Evolutionary conservation across 768 basidiomycete genomes (phyloP), one percentile per base, ranked within the genome.

Genomic region (Psilocybe cubensis): DNA sequence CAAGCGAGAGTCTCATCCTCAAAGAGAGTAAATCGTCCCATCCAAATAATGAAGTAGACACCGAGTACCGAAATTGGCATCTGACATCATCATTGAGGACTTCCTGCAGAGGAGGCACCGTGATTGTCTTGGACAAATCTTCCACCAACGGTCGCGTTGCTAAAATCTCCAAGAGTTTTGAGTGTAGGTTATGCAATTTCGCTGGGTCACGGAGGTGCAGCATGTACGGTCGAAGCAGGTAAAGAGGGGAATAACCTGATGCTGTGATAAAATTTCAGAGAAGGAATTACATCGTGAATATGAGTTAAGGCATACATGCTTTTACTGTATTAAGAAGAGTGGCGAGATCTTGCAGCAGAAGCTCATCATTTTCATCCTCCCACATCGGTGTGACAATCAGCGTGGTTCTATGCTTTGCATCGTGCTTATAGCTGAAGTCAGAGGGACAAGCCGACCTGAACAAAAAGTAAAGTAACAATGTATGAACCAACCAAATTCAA

Each of bases 391-490:
- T 79, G n/a, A 85, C 78, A 24, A 89, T 70, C 20, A 91, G 73
- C 40, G 74, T 76, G 52, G 74, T 80, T 48, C 70, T 78, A 45
- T 84, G 84, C 66, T 83, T 82, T 4, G 91, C 87, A 66, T 92
- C 67, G 12, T 67, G 68, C 29, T 69, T 69, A 75, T 92, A 92
- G 70, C 86, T 90, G 66, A 92, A 91, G 70, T 92, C 90, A 0
- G 83, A 80, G 0, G 88, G 88, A 44, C 83, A 79, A 35, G 76
- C 72, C 12, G 79, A 77, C 67, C 91, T 91, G 68, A 11, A 38
- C 12, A 8, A 44, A 2, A n/a, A 12, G 55, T 56, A 29, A 27
- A 35, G 35, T 18, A 45, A 58, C 14, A 58, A 21, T 21, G 54
- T n/a, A 5, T 38, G 3, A 21, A 9, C 33, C 25, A 38, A 2